Evolutionary conservation across 108 stramenopile species (phyloP), one percentile per base, ranked within the genome.

Genomic region (Nitzschia palea): DNA sequence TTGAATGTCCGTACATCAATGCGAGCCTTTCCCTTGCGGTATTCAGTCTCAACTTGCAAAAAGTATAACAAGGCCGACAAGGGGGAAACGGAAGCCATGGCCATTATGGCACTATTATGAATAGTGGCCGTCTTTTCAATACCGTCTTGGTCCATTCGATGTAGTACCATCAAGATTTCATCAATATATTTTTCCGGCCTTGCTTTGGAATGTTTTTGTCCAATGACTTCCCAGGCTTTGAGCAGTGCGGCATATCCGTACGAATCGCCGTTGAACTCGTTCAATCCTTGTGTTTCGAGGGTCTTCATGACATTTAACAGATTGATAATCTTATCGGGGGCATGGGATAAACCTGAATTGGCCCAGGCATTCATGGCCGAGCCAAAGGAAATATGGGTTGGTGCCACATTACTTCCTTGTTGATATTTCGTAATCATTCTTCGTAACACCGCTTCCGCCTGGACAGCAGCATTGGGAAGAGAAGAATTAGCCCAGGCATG

Each of bases 361-460:
- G 70, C 70, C 65, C 69, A 78, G 22, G 77, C 70, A 71, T 78
- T 57, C 77, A 78, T 78, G 18, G 71, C 70, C 0, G 69, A 66
- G n/a, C 37, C 43, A 34, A 65, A 78, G 12, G 69, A 43, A 47
- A 57, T 50, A 4, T 60, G 34, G 20, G 69, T 37, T 23, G 50
- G 60, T 23, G 26, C 35, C 8, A 66, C 28, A 23, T 52, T 34
- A 33, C 54, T 30, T 17, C 60, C 65, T n/a, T 33, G 52, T 44
- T 67, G 34, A 32, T 45, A 54, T 25, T 55, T 28, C n/a, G 29
- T 0, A 29, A 75, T 51, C 65, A 79, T 73, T 52, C 51, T 6
- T 32, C 66, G 51, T 32, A 83, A 52, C 22, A 83, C 25, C 5
- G 62, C 34, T 62, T 83, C 79, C 12, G 78, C 81, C 15, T 62